phyloP scores from a whole-genome alignment of 1,284 basidiomycete species.

The Heterobasidion annosum region DNA sequence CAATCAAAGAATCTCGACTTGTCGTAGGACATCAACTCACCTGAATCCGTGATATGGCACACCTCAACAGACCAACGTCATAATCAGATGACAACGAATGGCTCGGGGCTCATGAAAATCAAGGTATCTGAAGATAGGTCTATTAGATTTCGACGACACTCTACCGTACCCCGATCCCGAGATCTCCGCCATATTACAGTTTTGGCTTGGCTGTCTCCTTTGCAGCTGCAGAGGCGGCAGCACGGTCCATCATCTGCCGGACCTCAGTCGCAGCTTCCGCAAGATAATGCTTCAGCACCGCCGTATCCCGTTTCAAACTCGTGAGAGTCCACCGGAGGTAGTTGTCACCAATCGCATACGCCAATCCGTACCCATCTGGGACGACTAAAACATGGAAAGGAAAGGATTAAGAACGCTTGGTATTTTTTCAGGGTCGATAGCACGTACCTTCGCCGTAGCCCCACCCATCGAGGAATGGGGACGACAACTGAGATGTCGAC shows the following conservation, averaged over 20 bases:
- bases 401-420: conserved; percentile 1
- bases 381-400: conserved; percentile 52
- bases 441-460: conserved; percentile 88
- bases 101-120: too few species aligned
- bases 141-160: too few species aligned
- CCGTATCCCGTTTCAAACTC: conserved; percentile 60
- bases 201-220: neutral
- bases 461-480: conserved; percentile 86
- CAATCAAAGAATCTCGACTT: too few species aligned
- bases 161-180: too few species aligned
- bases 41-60: too few species aligned
- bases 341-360: conserved; percentile 86
- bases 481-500: conserved; percentile 84
- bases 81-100: too few species aligned
- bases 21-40: too few species aligned
- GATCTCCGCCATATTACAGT: neutral
- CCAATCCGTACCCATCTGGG: conserved; percentile 87
- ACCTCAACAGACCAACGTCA: too few species aligned
- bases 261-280: conserved; percentile 77
- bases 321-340: conserved; percentile 94
- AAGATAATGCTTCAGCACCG: conserved; percentile 62
- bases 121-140: too few species aligned
- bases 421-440: conserved; percentile 1
- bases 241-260: conserved; percentile 52
- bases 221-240: neutral